Percentiles rank a stretch among this genome's conserved stretches.
Conservation (phyloP, 805 yeast species). For the Hanseniaspora guilliermondii region DNA sequence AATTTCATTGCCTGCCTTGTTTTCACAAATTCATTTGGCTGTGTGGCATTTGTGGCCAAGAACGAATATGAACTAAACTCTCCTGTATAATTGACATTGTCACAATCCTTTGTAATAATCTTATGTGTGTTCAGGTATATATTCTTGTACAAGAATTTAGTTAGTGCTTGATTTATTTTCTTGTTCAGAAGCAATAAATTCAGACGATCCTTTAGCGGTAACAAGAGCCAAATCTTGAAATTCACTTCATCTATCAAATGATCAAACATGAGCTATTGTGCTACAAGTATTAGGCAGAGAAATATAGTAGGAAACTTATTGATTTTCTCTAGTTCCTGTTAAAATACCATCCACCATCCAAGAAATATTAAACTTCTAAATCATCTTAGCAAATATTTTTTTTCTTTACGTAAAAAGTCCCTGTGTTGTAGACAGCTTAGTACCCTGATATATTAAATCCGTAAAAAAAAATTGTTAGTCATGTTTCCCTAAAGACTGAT, state of each 20-base stretch:
- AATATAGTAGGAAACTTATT: too few relatives aligned
- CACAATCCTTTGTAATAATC: background rate
- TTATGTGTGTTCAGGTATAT: slow-evolving; percentile 5
- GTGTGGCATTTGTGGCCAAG: background rate
- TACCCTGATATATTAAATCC: background rate
- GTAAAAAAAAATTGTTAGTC: too few relatives aligned
- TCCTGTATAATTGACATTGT: background rate
- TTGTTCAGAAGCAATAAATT: background rate
- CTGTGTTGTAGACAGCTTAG: too few relatives aligned
- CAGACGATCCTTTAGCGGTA: slow-evolving; percentile 6
- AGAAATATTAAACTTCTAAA: too few relatives aligned
- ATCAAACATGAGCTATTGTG: background rate
- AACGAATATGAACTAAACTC: background rate
- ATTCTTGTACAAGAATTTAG: slow-evolving; percentile 2
- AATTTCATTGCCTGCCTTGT: background rate
- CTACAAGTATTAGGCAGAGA: too few relatives aligned
- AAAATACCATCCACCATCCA: too few relatives aligned
- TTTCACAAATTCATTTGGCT: background rate
- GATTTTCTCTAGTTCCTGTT: too few relatives aligned
- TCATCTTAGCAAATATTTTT: too few relatives aligned
- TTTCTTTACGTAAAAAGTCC: background rate
- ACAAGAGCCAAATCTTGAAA: background rate
- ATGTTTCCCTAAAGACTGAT: too few relatives aligned
- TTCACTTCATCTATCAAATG: slow-evolving; percentile 10
- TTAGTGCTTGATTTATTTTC: background rate